Base-by-base conservation (phyloP, 1,284 basidiomycete genomes). In the Microbotryum lychnidis-dioicae region DNA sequence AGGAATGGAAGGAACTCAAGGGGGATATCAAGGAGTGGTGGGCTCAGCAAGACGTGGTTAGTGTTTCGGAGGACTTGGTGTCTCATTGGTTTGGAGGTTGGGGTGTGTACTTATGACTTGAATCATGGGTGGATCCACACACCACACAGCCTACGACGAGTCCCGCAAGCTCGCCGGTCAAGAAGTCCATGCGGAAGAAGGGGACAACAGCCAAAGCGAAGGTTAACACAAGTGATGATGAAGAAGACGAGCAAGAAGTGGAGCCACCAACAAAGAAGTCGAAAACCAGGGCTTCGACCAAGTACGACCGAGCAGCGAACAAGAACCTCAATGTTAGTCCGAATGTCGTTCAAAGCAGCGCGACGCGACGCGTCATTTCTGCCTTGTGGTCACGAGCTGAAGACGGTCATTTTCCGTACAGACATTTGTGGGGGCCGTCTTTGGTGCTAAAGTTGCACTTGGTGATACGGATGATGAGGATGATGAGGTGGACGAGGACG, bases 381-480 rank as follows among this genome's bases (percentile, higher is more conserved):
- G 51, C 25, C 25, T 20, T 33, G 20, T 25, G 4, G 8, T 31
- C 33, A 2, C 25, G 25, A 53, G 33, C 25, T 29, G 27, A 29
- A 18, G 51, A 53, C 6, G 29, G 20, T 1, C 48, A 21, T 2
- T n/a, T 16, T 21, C 10, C 27, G 12, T 25, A 18, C 51, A 53
- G 51, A n/a, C 25, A 4, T 25, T n/a, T 31, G 27, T 25, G 14
- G 51, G 37, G 4, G 5, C 37, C 37, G 37, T 42, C 12, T 42
- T 42, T 42, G 37, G 37, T 42, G 37, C 0, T 14, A 42, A 1
- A 1, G 37, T 14, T 42, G 37, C 12, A 86, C 5, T 83, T 84
- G 57, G 81, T 85, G 33, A 79, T 69, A 3, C 81, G 0, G 64
- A 85, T 80, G 69, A 81, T 85, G 1, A 68, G 71, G 6, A 84